Conservation (phyloP, 805 yeast genomes). For the Schwanniomyces pseudopolymorphus region DNA sequence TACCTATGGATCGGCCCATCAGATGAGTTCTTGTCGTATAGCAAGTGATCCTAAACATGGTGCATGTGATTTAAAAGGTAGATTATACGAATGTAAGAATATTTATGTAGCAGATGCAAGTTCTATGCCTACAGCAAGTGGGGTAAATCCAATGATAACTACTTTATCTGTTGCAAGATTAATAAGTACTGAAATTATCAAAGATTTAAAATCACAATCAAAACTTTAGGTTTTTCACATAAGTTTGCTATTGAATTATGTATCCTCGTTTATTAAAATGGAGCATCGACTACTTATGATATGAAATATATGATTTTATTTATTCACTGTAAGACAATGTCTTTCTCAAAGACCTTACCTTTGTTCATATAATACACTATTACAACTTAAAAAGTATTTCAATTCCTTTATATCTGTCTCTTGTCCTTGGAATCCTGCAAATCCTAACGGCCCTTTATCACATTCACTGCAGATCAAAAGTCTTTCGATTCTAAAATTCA, state of each 20-base stretch:
- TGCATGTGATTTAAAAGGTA: constrained; percentile 45
- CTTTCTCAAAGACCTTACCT: neutral
- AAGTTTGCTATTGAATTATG: neutral
- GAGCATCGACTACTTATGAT: neutral
- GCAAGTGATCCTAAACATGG: constrained; percentile 45
- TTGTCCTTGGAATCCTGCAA: constrained; percentile 45
- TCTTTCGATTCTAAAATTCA: constrained; percentile 43
- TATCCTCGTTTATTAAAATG: no score
- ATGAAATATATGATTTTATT: no score
- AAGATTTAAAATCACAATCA: constrained; percentile 27
- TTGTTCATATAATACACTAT: constrained; percentile 43
- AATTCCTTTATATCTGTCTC: constrained; percentile 37
- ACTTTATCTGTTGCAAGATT: constrained; percentile 48
- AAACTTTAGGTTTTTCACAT: constrained; percentile 17
- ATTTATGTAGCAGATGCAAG: constrained; percentile 52
- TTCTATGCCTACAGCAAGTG: constrained; percentile 52
- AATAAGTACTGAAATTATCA: constrained; percentile 36
- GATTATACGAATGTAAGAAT: constrained; percentile 47
- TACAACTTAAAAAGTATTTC: constrained; percentile 44
- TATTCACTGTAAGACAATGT: no score
- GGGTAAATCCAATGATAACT: constrained; percentile 54
- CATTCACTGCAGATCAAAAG: constrained; percentile 72
- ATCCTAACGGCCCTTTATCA: constrained; percentile 77
- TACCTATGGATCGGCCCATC: constrained; percentile 50
- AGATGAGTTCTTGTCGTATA: constrained; percentile 53